phyloP scores from a whole-genome alignment of 2,329 filamentous ascomycete species.

The Penicillium oxalicum region DNA sequence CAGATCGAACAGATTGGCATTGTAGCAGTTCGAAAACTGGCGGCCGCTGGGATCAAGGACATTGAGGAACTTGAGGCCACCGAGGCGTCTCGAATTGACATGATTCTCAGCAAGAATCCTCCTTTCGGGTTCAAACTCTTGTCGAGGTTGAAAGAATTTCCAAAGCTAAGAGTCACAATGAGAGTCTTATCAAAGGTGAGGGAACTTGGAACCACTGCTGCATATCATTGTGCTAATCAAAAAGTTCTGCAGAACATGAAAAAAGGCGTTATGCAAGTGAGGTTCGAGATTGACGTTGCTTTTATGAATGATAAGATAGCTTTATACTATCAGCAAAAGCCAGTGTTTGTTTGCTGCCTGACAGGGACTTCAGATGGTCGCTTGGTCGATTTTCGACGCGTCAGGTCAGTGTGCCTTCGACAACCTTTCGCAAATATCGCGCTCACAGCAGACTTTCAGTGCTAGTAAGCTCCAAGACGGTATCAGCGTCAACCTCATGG shows the following conservation, averaged over 20 bases:
- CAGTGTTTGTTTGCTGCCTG: conserved; percentile 66
- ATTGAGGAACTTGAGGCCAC: conserved; percentile 64
- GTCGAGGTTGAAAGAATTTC: conserved; percentile 63
- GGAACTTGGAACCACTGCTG: conserved; percentile 17
- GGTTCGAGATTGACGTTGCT: conserved; percentile 61
- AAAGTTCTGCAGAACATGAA: conserved; percentile 26
- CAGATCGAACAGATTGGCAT: conserved; percentile 75
- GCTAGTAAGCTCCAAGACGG: conserved; percentile 59
- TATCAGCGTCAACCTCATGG: conserved; percentile 56
- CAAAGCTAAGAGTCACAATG: conserved; percentile 55
- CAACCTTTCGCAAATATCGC: conserved; percentile 13
- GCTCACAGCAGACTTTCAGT: conserved; percentile 33
- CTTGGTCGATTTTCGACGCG: conserved; percentile 62
- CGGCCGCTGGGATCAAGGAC: conserved; percentile 61
- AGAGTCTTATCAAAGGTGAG: conserved; percentile 46
- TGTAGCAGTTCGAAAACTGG: conserved; percentile 68
- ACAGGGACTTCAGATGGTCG: conserved; percentile 64
- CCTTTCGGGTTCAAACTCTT: conserved; percentile 71
- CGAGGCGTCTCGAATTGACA: conserved; percentile 69
- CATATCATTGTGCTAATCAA: conserved; percentile 6
- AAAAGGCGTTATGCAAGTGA: conserved; percentile 47
- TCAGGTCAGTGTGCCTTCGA: conserved; percentile 40
- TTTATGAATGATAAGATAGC: conserved; percentile 62
- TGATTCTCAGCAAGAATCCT: conserved; percentile 69
- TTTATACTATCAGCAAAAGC: conserved; percentile 57